Conservation (phyloP, 345 rosid species). For the Eutrema heterophyllum region DNA sequence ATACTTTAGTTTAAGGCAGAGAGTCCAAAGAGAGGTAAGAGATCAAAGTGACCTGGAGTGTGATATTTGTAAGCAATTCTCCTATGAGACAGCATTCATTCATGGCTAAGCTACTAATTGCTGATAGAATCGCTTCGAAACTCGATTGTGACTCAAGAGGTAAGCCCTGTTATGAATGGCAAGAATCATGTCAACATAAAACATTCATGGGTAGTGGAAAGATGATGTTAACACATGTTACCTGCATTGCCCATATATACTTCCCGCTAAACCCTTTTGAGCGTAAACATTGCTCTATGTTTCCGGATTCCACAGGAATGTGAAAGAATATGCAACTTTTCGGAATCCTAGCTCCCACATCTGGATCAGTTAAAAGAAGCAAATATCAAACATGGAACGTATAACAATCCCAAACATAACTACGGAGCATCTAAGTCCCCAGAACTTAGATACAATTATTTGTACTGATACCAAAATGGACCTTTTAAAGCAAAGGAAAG, state of each 20-base stretch:
- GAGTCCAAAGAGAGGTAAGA: neutral
- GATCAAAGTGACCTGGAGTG: conserved; percentile 39
- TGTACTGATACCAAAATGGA: neutral
- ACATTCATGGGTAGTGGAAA: neutral
- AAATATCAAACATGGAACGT: neutral
- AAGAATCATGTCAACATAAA: neutral
- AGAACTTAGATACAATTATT: neutral
- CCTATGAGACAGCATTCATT: conserved; percentile 64
- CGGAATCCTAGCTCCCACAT: conserved; percentile 85
- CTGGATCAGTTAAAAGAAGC: conserved; percentile 35
- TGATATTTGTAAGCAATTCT: conserved; percentile 62
- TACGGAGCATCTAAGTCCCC: neutral
- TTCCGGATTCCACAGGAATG: conserved; percentile 50
- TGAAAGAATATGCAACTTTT: conserved; percentile 65
- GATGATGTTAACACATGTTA: conserved; percentile 16
- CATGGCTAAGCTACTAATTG: conserved; percentile 58
- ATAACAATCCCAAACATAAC: neutral
- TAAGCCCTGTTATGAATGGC: conserved; percentile 50
- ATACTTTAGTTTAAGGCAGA: neutral
- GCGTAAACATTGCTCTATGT: conserved; percentile 44
- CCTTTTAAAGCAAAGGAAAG: neutral
- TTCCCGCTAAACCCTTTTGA: conserved; percentile 69
- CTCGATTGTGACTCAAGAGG: conserved; percentile 56
- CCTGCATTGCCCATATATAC: conserved; percentile 89
- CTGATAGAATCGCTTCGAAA: conserved; percentile 56